Percentiles rank a stretch among this genome's conserved stretches.
These are phyloP conservation scores for Lotus japonicus DNA, from an alignment of 306 rosid species.

Conservation along the genomic window DNA sequence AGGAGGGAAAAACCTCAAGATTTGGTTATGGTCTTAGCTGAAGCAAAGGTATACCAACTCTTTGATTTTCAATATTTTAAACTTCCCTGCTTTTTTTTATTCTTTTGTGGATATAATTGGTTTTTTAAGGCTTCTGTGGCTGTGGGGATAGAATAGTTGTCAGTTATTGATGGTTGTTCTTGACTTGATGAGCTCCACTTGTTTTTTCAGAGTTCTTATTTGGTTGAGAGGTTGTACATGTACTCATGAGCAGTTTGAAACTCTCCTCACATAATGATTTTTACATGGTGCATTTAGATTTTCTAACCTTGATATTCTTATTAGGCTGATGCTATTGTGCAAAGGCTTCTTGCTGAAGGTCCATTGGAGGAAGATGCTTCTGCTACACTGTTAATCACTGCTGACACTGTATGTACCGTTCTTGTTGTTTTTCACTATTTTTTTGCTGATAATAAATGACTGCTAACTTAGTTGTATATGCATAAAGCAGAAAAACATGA, in stretches of 20 bases:
- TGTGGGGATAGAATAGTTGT: not conserved
- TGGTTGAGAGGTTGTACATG: not conserved
- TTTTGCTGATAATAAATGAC: not conserved
- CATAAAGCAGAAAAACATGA: not conserved
- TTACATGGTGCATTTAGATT: slow-evolving; percentile 2
- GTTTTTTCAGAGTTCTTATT: not conserved
- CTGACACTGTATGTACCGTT: slow-evolving; percentile 68
- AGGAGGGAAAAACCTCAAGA: slow-evolving; percentile 79
- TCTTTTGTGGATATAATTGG: not conserved
- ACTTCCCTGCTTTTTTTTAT: not conserved
- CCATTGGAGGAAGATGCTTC: slow-evolving; percentile 42
- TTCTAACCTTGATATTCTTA: slow-evolving; percentile 20
- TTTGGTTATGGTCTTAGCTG: slow-evolving; percentile 72
- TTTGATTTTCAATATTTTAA: not conserved
- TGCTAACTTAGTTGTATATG: not conserved
- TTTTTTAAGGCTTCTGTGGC: not conserved
- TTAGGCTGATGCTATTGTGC: slow-evolving; percentile 88
- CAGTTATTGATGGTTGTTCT: not conserved
- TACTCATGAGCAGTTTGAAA: not conserved
- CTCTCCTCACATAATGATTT: not conserved
- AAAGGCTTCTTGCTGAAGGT: slow-evolving; percentile 38
- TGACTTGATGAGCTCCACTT: not conserved
- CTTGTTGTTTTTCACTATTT: slow-evolving; percentile 5
- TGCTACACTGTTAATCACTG: slow-evolving; percentile 64
- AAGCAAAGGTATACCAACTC: slow-evolving; percentile 64